Percentiles rank a stretch among this genome's conserved stretches.
These are phyloP conservation scores for Astragalus glycyphyllos DNA, from an alignment of 306 rosid species.

Conservation along the genomic window DNA sequence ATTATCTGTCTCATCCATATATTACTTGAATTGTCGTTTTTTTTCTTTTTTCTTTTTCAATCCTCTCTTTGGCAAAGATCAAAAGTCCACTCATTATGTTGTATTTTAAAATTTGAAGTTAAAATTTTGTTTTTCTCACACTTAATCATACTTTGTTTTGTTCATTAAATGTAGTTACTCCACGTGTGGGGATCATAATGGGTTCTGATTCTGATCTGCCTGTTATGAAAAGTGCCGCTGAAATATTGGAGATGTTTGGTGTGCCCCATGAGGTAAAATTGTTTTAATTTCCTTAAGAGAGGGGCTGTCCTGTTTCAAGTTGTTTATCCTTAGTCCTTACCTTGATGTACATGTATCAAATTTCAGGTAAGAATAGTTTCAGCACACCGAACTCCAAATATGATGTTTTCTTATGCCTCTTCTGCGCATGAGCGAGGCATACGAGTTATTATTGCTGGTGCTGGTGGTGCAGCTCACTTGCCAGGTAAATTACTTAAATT, in stretches of 20 bases:
- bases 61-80: not conserved
- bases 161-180: slow-evolving; percentile 56
- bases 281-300: not conserved
- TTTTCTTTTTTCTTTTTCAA: too few species aligned
- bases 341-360: not conserved
- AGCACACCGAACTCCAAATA: slow-evolving; percentile 86
- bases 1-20: slow-evolving; percentile 1
- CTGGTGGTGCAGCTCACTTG: slow-evolving; percentile 95
- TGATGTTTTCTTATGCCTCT: slow-evolving; percentile 77
- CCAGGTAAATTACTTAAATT: slow-evolving; percentile 60
- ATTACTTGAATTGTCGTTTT: slow-evolving; percentile 6
- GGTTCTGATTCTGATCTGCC: slow-evolving; percentile 98
- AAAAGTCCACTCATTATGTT: slow-evolving; percentile 9
- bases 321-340: slow-evolving; percentile 34
- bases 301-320: not conserved
- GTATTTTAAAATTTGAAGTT: slow-evolving; percentile 22
- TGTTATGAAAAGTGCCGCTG: slow-evolving; percentile 90
- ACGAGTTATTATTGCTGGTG: slow-evolving; percentile 90
- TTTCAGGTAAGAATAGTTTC: slow-evolving; percentile 86
- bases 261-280: slow-evolving; percentile 78
- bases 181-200: slow-evolving; percentile 87
- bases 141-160: slow-evolving; percentile 34
- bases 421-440: slow-evolving; percentile 76
- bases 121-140: slow-evolving; percentile 8
- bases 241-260: slow-evolving; percentile 67